Evolutionary conservation across 2,329 filamentous ascomycete species (phyloP), one percentile per base, ranked within the genome.

Genomic region (Fusarium sp.): DNA sequence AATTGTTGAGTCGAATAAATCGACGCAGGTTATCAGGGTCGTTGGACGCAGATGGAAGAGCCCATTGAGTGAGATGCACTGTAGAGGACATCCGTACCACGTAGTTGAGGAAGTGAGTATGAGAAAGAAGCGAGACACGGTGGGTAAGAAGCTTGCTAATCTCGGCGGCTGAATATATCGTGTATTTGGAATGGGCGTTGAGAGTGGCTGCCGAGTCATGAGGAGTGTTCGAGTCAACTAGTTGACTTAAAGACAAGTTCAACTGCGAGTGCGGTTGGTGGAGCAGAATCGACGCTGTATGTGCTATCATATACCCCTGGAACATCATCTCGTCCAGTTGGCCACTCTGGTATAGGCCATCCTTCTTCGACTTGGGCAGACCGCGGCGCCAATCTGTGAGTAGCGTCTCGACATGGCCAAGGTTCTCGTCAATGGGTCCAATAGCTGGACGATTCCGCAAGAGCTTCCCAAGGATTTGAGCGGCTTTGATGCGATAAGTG

Each of bases 321-420:
- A 97, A 97, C 80, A 97, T 90, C 87, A 97, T 91, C 80, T 97
- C 93, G 77, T 98, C 94, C 13, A 94, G 84, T 56, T 89, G 86
- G 32, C 93, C 91, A 72, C 91, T 88, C 67, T 87, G 86, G 63
- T 89, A 87, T 56, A 97, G 83, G 18, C 92, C 85, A 65, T 93
- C 88, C 58, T 85, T 85, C 80, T 97, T 97, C 16, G 85, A 85
- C 18, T 86, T 83, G 0, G 94, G 94, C 1, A 97, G 83, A 74
- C 96, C 92, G 49, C 95, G 87, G 57, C 89, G 87, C 92, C 93
- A 97, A 77, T 94, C 94, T 16, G 86, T 86, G 42, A 89, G 80
- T 5, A 86, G 80, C 1, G 83, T 79, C 74, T 89, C 85, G 58
- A 88, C 83, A 53, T 82, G 81, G 44, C 79, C 79, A 9, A 89